Base-by-base conservation (phyloP, 2,329 filamentous ascomycete genomes). In the Ophiosphaerella herpotricha region DNA sequence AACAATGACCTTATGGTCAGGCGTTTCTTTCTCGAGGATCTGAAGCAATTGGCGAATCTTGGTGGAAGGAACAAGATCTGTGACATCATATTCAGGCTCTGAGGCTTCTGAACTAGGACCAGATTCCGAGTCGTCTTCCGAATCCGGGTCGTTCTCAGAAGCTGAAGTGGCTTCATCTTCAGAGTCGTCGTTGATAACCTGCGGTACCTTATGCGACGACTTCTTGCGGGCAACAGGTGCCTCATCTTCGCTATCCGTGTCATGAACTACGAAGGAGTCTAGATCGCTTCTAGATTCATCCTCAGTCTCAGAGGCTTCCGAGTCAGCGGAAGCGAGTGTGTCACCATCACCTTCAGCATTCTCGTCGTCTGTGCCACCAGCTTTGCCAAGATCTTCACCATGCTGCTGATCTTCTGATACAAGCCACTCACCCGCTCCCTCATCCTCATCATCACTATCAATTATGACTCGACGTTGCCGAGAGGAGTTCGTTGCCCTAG, bases 1-100 rank as follows among this genome's bases (percentile, higher is more conserved):
- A 57, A 99, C 91, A 65, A 99, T 99, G 69, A 96, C 96, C 71
- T 99, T 99, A 81, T 96, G 90, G 52, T 91, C 81, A 1, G 81
- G 78, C 0, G 86, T 86, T 73, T 99, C 94, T 38, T 84, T 84
- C 57, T 86, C 83, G 7, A 99, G 83, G 43, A 99, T 89, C 53
- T 85, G 81, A 66, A 96, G 83, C 16, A 97, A 82, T 62, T 94
- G 86, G 38, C 88, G 86, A 65, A 99, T 95, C 77, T 99, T 99
- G 63, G 94, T 93, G 0, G 94, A 99, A 2, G 85, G 82, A 23
- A 84, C 77, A 9, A 79, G 76, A 21, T 80, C 77, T 24, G 78
- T 77, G 44, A 78, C 74, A 38, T 74, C 66, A 50, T 72, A 71
- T n/a, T 63, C 72, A 29, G 69, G 70, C 35, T 72, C 57, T 5